Evolutionary conservation across 768 basidiomycete genomes (phyloP).

Genomic region (Amanita phalloides): DNA sequence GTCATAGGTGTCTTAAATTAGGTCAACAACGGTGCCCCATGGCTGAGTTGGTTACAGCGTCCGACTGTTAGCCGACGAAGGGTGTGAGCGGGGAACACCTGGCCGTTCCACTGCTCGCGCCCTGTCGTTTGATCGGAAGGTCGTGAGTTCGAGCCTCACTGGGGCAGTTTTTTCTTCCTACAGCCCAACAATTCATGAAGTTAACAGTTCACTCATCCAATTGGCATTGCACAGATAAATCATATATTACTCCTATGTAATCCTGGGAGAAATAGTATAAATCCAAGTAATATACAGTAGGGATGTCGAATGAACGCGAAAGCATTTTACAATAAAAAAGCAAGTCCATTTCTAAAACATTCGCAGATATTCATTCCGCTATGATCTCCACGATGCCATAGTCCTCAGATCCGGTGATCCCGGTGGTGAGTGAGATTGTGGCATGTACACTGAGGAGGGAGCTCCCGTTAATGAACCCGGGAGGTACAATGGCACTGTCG

Average conservation of each 20-base stretch:
- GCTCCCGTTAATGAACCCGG: neutral
- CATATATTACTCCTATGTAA: neutral
- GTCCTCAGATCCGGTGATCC: constrained; percentile 6
- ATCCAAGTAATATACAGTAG: constrained; percentile 3
- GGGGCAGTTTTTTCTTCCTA: constrained; percentile 35
- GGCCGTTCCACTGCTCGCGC: neutral
- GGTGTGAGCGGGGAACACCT: neutral
- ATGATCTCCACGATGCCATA: constrained; percentile 2
- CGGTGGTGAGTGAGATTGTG: constrained; percentile 6
- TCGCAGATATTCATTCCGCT: neutral
- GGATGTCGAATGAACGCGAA: neutral
- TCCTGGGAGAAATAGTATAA: neutral
- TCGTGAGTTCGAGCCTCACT: constrained; percentile 68
- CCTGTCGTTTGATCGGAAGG: constrained; percentile 40
- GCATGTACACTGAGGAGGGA: neutral
- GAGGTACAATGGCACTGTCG: constrained; percentile 53
- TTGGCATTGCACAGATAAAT: neutral
- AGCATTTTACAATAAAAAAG: neutral
- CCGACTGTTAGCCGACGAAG: constrained; percentile 47
- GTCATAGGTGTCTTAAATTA: neutral
- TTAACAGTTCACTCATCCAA: no score
- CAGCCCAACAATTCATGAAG: no score
- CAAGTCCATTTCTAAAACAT: neutral
- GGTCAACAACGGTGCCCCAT: constrained; percentile 36
- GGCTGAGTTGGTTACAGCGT: constrained; percentile 74